A percentile compares a stretch with the other conserved stretches of the same genome.
phyloP scores from a whole-genome alignment of 345 rosid species.

The Aquilaria sinensis region DNA sequence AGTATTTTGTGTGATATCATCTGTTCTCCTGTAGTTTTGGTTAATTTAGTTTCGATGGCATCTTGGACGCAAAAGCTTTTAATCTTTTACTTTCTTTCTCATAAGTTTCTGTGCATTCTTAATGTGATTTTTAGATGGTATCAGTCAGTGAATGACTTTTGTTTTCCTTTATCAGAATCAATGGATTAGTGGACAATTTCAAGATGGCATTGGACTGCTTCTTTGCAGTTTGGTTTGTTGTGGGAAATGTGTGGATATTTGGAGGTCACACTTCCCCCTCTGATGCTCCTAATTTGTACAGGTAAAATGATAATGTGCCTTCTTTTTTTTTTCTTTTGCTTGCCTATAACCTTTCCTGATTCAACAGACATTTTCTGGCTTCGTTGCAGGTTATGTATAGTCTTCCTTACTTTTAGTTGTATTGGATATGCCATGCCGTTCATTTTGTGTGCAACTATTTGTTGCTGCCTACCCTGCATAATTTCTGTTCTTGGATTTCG shows the following conservation, averaged over 20 bases:
- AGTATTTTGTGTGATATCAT: too few relatives aligned
- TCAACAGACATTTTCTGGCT: conserved; percentile 13
- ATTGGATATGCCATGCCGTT: conserved; percentile 95
- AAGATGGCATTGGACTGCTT: conserved; percentile 92
- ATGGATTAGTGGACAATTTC: conserved; percentile 66
- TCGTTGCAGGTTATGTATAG: conserved; percentile 78
- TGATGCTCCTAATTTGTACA: conserved; percentile 88
- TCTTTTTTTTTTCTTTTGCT: background rate
- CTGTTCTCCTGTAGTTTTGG: too few relatives aligned
- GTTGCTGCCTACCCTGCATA: conserved; percentile 91
- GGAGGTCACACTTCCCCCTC: conserved; percentile 71
- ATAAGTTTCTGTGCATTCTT: background rate
- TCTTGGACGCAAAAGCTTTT: too few relatives aligned
- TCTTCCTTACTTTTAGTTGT: conserved; percentile 86
- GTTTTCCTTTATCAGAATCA: conserved; percentile 39
- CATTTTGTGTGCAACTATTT: conserved; percentile 81
- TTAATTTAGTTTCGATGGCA: too few relatives aligned
- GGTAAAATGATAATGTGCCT: conserved; percentile 23
- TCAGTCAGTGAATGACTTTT: conserved; percentile 8
- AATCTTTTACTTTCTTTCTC: background rate
- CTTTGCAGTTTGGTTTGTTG: conserved; percentile 96
- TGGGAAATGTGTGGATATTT: conserved; percentile 92
- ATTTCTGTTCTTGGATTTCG: conserved; percentile 74
- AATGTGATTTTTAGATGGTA: conserved; percentile 1
- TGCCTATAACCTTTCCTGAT: background rate